Evolutionary conservation across 306 rosid genomes (phyloP), one percentile per base, ranked within the genome.

Genomic region (barrel medic (Medicago truncatula)): DNA sequence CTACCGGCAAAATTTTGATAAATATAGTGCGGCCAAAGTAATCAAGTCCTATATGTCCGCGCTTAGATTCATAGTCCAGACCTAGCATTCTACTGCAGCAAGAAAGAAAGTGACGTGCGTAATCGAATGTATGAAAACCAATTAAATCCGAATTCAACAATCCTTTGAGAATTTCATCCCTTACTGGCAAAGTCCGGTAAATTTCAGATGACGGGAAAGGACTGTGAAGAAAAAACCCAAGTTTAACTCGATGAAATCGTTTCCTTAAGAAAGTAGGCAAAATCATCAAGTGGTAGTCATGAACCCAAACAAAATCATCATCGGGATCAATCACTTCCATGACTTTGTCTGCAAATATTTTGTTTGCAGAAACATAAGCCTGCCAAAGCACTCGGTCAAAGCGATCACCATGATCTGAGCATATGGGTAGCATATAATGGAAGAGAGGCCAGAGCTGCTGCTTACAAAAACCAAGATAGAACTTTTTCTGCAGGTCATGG

Each of bases 71-170:
- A 80, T 92, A 92, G 81, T 87, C 92, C 72, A 92, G 87, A 57
- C 97, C 97, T 31, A 92, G 83, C 97, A 92, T 92, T 88, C 97
- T 90, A 59, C 97, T 92, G 83, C 98, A 93, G 79, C 98, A 93
- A 18, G 98, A 90, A 70, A 90, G 95, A 83, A 93, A 93, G 85
- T 91, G 97, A 1, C 97, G 95, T 1, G 97, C 97, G 80, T 93
- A 91, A 73, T 93, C 97, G 81, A 91, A 93, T 21, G 95, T 93
- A 77, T 91, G 98, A 73, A 93, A 91, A 62, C 98, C 98, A 71
- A 93, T 86, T 23, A 93, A 82, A 69, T 91, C 98, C 39, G 93
- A 86, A 69, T 93, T 91, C 78, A 93, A 80, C 81, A 93, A 86
- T 56, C 90, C 93, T 82, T 83, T 86, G 70, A 93, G 75, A 67